Conservation (phyloP, 495 filamentous ascomycete species). For the Penicillium desertorum region DNA sequence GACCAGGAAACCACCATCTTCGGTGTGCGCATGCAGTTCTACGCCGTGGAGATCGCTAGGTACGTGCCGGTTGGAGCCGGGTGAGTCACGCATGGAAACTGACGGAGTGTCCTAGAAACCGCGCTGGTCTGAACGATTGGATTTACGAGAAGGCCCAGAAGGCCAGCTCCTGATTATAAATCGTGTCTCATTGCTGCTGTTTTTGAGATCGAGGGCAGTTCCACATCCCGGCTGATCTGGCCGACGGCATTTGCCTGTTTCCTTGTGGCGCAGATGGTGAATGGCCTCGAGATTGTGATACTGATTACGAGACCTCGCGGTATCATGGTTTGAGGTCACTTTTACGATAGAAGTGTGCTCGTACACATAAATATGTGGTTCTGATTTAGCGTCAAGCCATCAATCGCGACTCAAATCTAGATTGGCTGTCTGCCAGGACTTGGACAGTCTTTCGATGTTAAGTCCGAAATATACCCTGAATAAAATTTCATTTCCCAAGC, state of each 20-base stretch:
- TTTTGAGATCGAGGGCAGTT: slow-evolving; percentile 15
- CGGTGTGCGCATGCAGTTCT: slow-evolving; percentile 90
- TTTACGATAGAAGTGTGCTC: slow-evolving; percentile 1
- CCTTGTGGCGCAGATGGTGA: slow-evolving; percentile 3
- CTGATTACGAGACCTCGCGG: not conserved
- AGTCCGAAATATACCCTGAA: slow-evolving; percentile 26
- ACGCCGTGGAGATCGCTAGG: slow-evolving; percentile 93
- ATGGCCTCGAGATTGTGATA: not conserved
- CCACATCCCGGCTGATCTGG: slow-evolving; percentile 21
- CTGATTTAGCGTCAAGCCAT: slow-evolving; percentile 11
- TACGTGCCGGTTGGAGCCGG: slow-evolving; percentile 31
- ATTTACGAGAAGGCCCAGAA: slow-evolving; percentile 74
- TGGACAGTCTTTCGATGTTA: slow-evolving; percentile 3
- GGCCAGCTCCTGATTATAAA: slow-evolving; percentile 32
- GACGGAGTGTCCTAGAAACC: slow-evolving; percentile 57
- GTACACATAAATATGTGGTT: slow-evolving; percentile 13
- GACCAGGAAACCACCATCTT: slow-evolving; percentile 90
- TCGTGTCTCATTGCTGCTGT: slow-evolving; percentile 2
- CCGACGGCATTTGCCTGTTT: slow-evolving; percentile 24
- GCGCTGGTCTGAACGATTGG: slow-evolving; percentile 91
- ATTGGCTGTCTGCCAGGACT: not conserved
- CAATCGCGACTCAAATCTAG: slow-evolving; percentile 12
- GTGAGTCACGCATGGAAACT: slow-evolving; percentile 13
- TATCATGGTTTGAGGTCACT: not conserved
- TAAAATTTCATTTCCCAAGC: slow-evolving; percentile 18